Base-by-base conservation (phyloP, 176 grass and related monocot genomes). In the Aegilops bicornis region DNA sequence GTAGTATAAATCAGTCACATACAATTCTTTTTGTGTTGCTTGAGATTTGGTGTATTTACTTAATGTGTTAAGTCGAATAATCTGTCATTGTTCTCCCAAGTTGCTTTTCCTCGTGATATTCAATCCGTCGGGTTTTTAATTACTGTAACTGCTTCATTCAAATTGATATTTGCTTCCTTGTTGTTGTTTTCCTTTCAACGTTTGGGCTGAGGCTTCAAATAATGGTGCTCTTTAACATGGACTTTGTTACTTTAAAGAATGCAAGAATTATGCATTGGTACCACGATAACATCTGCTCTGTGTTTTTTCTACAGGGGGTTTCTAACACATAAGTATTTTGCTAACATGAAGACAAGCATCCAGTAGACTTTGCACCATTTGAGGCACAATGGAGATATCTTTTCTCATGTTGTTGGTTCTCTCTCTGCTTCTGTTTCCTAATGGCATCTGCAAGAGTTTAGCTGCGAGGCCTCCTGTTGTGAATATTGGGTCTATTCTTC, bases 401-500 rank as follows among this genome's bases (percentile, higher is more conserved):
- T 84, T 91, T 76, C 20, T 90, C 83, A 64, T 48, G n/a, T 19
- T 70, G 56, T 72, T 87, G 43, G 36, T 47, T 83, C 78, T 98
- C 84, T 73, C 64, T 27, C 61, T 91, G 32, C 84, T 79, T 63
- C 13, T 93, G 37, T 36, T 91, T 75, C 77, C 88, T 59, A 63
- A 79, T 84, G 86, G 70, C 32, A 76, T 69, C 23, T 64, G 19
- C 81, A 50, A 60, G 81, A 90, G 85, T 66, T 75, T 82, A 77
- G 87, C 88, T 64, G 75, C 86, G 58, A 91, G 86, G 82, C 96
- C 96, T 65, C 73, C 92, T 48, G 56, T 80, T 67, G 90, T 98
- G 70, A 87, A 86, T 82, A 92, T 95, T 78, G 96, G 96, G 25
- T 91, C 93, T 63, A 82, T 98, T 80, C 83, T 98, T 60, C 70